phyloP scores from a whole-genome alignment of 2,329 filamentous ascomycete species.

The Bipolaris oryzae region DNA sequence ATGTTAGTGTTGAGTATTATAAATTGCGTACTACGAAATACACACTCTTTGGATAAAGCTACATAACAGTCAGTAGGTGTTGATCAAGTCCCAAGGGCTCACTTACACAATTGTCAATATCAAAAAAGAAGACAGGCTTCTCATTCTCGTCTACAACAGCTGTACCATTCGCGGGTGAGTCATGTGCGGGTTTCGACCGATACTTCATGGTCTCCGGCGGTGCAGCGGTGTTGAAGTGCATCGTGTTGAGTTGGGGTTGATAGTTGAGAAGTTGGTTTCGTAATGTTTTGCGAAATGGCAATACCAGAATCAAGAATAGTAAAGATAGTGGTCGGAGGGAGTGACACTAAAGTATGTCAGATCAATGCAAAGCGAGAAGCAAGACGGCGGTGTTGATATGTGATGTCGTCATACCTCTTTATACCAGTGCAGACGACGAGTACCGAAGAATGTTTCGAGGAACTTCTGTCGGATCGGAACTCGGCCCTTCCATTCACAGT shows the following conservation, averaged over 20 bases:
- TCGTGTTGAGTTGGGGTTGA: background rate
- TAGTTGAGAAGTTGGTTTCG: background rate
- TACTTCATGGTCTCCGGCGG: conserved; percentile 13
- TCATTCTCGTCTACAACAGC: conserved; percentile 36
- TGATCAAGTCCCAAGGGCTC: background rate
- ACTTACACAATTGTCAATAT: conserved; percentile 93
- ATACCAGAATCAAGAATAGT: background rate
- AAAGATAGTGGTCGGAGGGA: background rate
- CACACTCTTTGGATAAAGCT: conserved; percentile 85
- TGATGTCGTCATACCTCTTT: background rate
- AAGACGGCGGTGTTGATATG: background rate
- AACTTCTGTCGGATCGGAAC: background rate
- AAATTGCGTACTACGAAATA: conserved; percentile 3
- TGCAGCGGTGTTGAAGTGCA: conserved; percentile 15
- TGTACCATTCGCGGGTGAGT: conserved; percentile 3
- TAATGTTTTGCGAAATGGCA: background rate
- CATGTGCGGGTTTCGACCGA: conserved; percentile 7
- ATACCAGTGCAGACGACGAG: background rate
- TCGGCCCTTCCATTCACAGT: conserved; percentile 10
- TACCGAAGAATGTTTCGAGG: background rate
- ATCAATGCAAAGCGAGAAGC: background rate
- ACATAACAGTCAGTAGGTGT: conserved; percentile 9
- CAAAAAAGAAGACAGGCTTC: conserved; percentile 73
- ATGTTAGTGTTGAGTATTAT: conserved; percentile 18
- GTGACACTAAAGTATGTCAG: conserved; percentile 1